Base-by-base conservation (phyloP, 495 filamentous ascomycete species). In the Rhypophila decipiens region DNA sequence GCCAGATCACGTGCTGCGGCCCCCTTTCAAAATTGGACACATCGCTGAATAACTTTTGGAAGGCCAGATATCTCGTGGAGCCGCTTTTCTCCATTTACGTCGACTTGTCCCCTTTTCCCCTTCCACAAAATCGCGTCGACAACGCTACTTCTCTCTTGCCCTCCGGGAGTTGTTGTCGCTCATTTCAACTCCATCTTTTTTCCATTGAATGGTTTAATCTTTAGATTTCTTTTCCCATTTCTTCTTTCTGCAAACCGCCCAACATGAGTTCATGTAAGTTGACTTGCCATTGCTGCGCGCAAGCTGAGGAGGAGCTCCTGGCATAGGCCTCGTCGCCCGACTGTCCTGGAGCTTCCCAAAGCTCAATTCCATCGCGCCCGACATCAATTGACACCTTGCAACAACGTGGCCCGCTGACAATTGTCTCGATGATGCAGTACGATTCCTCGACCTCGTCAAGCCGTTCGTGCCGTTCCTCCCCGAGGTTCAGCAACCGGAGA, bases 361-460 rank as follows among this genome's bases (percentile, higher is more conserved):
- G 41, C 46, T 49, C 42, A 49, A 59, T 64, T 59, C 43, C 56
- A 56, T 53, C 46, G 41, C 46, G 48, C 37, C 46, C 8, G 5
- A 17, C 29, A 18, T 50, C 15, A 10, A 21, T 45, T 27, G 51
- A 36, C 49, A 50, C 53, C 44, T 21, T 45, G 47, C 24, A 58
- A 69, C 69, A 53, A 75, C 57, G 20, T 39, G 39, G 24, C 5
- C 49, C 39, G 47, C 42, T 39, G 29, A 48, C n/a, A n/a, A n/a
- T 21, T 39, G 39, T 33, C 5, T 51, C 39, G 47, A 43, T 39
- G 29, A 48, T 55, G 56, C 72, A 96, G 91, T 97, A 74, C 94
- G 93, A 65, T 99, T 99, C 65, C 89, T 99, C 74, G 93, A 99
- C 73, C 80, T 96, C 57, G 91, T 99, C 73, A 99, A 97, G 73